Conservation (phyloP, 129 eudicot species). For the Arctium lappa region DNA sequence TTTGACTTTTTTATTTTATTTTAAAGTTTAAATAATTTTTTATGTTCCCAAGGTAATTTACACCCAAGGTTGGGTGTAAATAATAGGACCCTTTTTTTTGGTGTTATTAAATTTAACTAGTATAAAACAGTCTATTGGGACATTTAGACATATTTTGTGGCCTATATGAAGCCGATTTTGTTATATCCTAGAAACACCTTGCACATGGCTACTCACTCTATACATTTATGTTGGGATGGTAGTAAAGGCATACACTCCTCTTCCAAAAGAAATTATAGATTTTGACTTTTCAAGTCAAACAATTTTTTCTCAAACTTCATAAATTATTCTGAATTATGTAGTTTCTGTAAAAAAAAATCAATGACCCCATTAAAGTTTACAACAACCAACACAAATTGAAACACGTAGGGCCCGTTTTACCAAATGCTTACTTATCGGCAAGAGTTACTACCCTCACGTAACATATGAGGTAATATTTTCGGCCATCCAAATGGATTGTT, state of each 20-base stretch:
- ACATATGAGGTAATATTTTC: not conserved
- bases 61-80: too few species aligned
- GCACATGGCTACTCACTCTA: not conserved
- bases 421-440: not conserved
- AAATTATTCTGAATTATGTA: not conserved
- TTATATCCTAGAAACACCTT: not conserved
- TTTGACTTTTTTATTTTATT: too few species aligned
- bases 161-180: not conserved
- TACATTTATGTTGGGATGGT: not conserved
- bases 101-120: too few species aligned
- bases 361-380: not conserved
- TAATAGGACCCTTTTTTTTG: too few species aligned
- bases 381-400: constrained; percentile 4
- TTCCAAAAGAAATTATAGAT: not conserved
- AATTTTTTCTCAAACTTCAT: constrained; percentile 12
- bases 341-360: not conserved
- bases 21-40: too few species aligned
- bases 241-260: not conserved
- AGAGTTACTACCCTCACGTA: not conserved
- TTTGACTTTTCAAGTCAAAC: constrained; percentile 22
- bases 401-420: not conserved
- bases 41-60: too few species aligned
- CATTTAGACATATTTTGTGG: too few species aligned
- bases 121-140: too few species aligned
- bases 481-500: not conserved